Base-by-base conservation (phyloP, 2,329 filamentous ascomycete genomes). In the Botrytis squamosa region DNA sequence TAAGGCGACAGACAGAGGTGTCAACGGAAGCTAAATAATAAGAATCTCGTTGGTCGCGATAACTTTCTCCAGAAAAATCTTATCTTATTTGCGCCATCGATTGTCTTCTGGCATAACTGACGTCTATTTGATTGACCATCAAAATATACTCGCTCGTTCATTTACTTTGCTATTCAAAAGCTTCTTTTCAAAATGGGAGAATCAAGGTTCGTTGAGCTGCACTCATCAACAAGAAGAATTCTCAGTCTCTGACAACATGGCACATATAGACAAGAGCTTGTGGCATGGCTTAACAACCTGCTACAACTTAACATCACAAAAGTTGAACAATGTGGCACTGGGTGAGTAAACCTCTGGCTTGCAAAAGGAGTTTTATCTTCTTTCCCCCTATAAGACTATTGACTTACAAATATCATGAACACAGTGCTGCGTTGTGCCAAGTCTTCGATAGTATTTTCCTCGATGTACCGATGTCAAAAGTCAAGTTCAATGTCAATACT, bases 311-410 rank as follows among this genome's bases (percentile, higher is more conserved):
- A 98, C 86, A 91, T 99, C 81, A 98, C 93, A 81, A 98, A 98
- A 85, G 94, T 99, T 83, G 96, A 99, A 86, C 96, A 99, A 88
- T 98, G 95, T 84, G 96, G 96, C 83, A 98, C 95, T 81, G 96
- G 95, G 95, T 98, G 91, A 80, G 86, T 83, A 76, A 74, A 59
- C 75, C 75, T 75, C 75, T 78, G 78, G 81, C 77, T 78, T 87
- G 78, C 79, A 46, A 38, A 44, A 55, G 25, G n/a, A 77, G 68
- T 70, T 73, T 67, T 57, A 70, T 49, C 75, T 80, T 68, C 36
- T 69, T 49, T 80, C 77, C 79, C 79, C 74, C 73, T 72, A 20
- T 55, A 63, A 69, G 59, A 52, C 55, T 70, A 44, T 69, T 74
- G 60, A 76, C 46, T 55, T 72, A 71, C 70, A 52, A 40, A 33